phyloP scores from a whole-genome alignment of 495 filamentous ascomycete species.

The Neurospora africana region DNA sequence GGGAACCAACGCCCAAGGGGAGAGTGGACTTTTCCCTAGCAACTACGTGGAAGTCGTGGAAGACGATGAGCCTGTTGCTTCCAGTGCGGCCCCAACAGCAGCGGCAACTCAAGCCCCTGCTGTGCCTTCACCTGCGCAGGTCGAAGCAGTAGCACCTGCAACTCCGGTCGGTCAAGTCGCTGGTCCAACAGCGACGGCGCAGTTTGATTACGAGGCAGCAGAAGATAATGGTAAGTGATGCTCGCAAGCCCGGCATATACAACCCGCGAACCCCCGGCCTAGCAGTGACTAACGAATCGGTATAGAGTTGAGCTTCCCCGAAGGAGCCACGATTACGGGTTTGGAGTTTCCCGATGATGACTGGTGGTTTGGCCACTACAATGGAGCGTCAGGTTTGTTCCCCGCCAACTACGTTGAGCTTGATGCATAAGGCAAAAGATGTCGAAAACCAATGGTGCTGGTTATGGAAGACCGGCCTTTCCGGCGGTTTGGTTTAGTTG shows the following conservation, averaged over 20 bases:
- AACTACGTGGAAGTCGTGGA: conserved; percentile 90
- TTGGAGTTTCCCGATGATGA: conserved; percentile 93
- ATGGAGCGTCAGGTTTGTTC: conserved; percentile 77
- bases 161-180: conserved; percentile 22
- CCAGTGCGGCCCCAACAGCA: conserved; percentile 19
- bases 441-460: not conserved
- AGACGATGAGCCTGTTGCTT: conserved; percentile 29
- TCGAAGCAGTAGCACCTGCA: conserved; percentile 11
- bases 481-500: not conserved
- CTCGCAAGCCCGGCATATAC: not conserved
- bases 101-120: conserved; percentile 17
- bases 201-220: conserved; percentile 95
- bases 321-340: conserved; percentile 63
- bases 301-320: conserved; percentile 75
- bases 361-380: conserved; percentile 91
- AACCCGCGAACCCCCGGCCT: not conserved
- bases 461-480: not conserved
- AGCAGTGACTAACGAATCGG: conserved; percentile 11
- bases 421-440: conserved; percentile 34
- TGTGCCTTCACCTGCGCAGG: conserved; percentile 20
- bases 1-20: conserved; percentile 70
- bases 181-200: conserved; percentile 63
- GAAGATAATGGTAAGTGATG: conserved; percentile 69
- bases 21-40: conserved; percentile 84
- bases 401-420: conserved; percentile 74